phyloP scores from a whole-genome alignment of 2,329 filamentous ascomycete genomes.

The Byssochlamys sp. region DNA sequence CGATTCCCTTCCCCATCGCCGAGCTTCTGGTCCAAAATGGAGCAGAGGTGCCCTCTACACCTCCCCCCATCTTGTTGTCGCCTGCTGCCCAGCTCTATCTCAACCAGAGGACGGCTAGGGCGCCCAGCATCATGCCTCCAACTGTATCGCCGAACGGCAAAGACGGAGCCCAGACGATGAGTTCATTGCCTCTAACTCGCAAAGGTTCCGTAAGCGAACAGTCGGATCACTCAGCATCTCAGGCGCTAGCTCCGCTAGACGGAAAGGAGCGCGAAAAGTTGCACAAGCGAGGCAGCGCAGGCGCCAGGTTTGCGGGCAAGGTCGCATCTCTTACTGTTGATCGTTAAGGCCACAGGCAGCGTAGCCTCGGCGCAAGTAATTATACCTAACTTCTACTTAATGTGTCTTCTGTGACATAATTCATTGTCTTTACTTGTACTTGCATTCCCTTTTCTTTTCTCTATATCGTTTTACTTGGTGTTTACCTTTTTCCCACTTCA shows the following conservation, averaged over 20 bases:
- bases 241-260: constrained; percentile 23
- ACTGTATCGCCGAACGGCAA: constrained; percentile 17
- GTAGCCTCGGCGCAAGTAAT: constrained; percentile 6
- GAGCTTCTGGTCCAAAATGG: constrained; percentile 90
- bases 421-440: not conserved
- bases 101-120: constrained; percentile 55
- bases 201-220: constrained; percentile 23
- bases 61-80: constrained; percentile 76
- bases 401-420: not conserved
- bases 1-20: constrained; percentile 72
- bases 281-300: constrained; percentile 70
- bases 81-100: constrained; percentile 72
- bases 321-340: constrained; percentile 36
- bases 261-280: constrained; percentile 56
- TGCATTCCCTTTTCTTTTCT: not conserved
- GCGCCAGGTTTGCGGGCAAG: constrained; percentile 54
- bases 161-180: constrained; percentile 46
- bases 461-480: constrained; percentile 3
- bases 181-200: constrained; percentile 50
- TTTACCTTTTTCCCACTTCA: constrained; percentile 1
- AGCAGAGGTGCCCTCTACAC: constrained; percentile 66
- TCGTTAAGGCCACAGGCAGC: constrained; percentile 18
- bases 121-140: constrained; percentile 7
- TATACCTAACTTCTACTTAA: constrained; percentile 10
- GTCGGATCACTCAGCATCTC: constrained; percentile 14